These are phyloP conservation scores for Umbelopsis isabellina DNA, from an alignment of 192 early-diverging fungal genomes.

Conservation along the genomic window DNA sequence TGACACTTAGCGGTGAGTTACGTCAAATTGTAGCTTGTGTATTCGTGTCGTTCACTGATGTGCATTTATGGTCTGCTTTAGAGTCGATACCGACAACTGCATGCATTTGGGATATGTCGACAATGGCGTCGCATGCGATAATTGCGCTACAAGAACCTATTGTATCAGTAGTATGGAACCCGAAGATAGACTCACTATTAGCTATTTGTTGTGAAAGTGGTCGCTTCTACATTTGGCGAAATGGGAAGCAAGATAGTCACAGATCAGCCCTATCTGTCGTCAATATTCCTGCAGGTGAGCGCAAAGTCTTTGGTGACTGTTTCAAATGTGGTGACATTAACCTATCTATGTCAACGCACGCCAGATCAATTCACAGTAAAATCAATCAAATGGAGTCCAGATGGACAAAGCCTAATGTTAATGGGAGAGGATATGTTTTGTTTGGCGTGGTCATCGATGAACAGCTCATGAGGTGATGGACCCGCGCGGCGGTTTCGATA, in stretches of 20 bases:
- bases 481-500: too few relatives aligned
- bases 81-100: conserved; percentile 76
- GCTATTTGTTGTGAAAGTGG: conserved; percentile 64
- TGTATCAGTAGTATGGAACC: conserved; percentile 68
- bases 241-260: neutral
- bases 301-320: neutral
- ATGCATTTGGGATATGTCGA: conserved; percentile 75
- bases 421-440: conserved; percentile 81
- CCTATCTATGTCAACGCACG: neutral
- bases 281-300: conserved; percentile 56
- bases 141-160: conserved; percentile 66
- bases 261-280: conserved; percentile 42
- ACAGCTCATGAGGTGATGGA: too few relatives aligned
- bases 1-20: conserved; percentile 60
- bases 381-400: conserved; percentile 67
- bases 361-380: conserved; percentile 64
- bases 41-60: neutral
- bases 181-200: conserved; percentile 41
- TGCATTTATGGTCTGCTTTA: conserved; percentile 32
- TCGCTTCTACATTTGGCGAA: conserved; percentile 66
- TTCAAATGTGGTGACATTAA: neutral
- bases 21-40: conserved; percentile 65
- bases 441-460: conserved; percentile 31
- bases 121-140: conserved; percentile 50
- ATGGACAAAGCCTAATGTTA: conserved; percentile 69